Conservation (phyloP, 2,329 filamentous ascomycete genomes). For the Hypocrella siamensis region DNA sequence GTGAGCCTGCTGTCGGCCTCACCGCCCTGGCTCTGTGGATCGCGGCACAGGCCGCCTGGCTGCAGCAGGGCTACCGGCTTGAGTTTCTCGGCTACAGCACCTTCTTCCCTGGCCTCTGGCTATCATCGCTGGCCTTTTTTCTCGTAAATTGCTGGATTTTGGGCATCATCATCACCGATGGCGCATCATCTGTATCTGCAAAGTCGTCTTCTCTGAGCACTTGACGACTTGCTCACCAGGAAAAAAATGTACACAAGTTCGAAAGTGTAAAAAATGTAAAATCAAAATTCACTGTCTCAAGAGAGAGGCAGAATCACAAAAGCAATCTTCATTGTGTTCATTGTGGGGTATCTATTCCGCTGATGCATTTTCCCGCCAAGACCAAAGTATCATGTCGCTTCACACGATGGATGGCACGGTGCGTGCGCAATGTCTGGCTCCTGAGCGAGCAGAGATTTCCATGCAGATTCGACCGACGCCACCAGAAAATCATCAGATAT, state of each 20-base stretch:
- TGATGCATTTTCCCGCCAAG: slow-evolving; percentile 1
- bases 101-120: slow-evolving; percentile 74
- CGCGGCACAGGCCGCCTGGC: slow-evolving; percentile 56
- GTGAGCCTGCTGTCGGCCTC: slow-evolving; percentile 43
- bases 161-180: slow-evolving; percentile 61
- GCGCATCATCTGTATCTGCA: too few relatives aligned
- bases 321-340: too few relatives aligned
- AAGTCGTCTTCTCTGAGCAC: too few relatives aligned
- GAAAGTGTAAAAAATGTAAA: too few relatives aligned
- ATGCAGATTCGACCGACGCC: neutral
- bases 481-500: neutral
- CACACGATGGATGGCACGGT: too few relatives aligned
- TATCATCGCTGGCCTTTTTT: slow-evolving; percentile 65
- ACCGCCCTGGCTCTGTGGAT: slow-evolving; percentile 59
- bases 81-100: slow-evolving; percentile 71
- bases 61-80: slow-evolving; percentile 58
- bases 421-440: neutral
- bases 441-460: slow-evolving; percentile 1
- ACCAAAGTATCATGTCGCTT: neutral
- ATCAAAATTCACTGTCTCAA: too few relatives aligned
- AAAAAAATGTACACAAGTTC: too few relatives aligned
- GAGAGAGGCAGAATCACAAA: too few relatives aligned
- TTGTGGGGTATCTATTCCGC: slow-evolving; percentile 7
- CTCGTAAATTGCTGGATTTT: slow-evolving; percentile 76
- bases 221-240: too few relatives aligned